Base-by-base conservation (phyloP, 371 early-diverging fungal species). In the Syncephalastrum monosporum region DNA sequence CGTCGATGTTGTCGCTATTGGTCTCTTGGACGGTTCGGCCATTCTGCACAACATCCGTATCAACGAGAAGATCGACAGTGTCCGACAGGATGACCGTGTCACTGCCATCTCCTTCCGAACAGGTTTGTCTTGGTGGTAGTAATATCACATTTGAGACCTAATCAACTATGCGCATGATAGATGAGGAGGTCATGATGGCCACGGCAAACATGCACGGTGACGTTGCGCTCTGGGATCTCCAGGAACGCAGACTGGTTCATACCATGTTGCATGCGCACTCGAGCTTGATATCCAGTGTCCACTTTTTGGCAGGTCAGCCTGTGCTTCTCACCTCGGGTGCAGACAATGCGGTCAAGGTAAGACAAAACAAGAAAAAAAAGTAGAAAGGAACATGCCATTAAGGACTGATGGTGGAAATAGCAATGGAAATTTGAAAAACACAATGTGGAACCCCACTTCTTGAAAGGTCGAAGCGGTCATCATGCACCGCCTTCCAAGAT, bases 391-490 rank as follows among this genome's bases (percentile, higher is more conserved):
- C 8, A 5, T 33, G 10, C 10, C 10, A 5, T 23, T 19, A 1
- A 23, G 33, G n/a, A 33, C 38, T 33, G 6, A 33, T 2, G 10
- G 10, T 8, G 2, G 38, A 0, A 33, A 8, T 65, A 88, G 85
- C 88, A 93, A 79, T 97, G 98, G 97, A 83, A 95, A 19, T 96
- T 97, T 77, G 97, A 97, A 64, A 82, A 83, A 21, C 70, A 82
- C 19, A 93, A 93, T 61, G 86, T 88, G 17, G 74, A 82, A 0
- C 95, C 95, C 16, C 82, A 92, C 3, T 75, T 94, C 6, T 75
- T 93, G 53, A 91, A 88, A 47, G 85, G 81, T 10, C 87, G 95
- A 21, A 82, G 86, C 50, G 98, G 98, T 5, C 97, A 97, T 77
- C 82, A 82, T 63, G 79, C 82, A 16, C 93, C 96, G 27, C 96